Evolutionary conservation across 2,329 filamentous ascomycete genomes (phyloP).

Genomic region (Cladobotryum protrusum): DNA sequence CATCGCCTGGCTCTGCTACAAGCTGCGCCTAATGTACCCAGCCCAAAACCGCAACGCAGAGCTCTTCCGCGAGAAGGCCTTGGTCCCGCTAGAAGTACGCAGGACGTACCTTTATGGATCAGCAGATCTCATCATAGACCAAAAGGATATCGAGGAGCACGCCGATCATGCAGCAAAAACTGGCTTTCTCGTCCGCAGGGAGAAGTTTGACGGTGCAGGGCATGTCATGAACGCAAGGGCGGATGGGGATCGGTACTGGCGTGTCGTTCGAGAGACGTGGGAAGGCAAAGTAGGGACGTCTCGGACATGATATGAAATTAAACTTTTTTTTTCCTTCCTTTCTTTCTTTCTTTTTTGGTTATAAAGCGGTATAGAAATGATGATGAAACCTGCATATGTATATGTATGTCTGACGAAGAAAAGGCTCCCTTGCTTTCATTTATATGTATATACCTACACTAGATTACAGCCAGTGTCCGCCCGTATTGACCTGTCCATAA

Average conservation of each 20-base stretch:
- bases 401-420: too few relatives aligned
- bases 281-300: constrained; percentile 16
- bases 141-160: constrained; percentile 42
- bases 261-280: constrained; percentile 41
- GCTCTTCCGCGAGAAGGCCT: constrained; percentile 30
- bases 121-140: constrained; percentile 41
- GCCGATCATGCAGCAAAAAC: constrained; percentile 33
- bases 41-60: constrained; percentile 29
- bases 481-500: too few relatives aligned
- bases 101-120: constrained; percentile 48
- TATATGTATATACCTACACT: too few relatives aligned
- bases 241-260: constrained; percentile 47
- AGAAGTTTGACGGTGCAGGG: constrained; percentile 39
- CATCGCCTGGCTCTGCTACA: constrained; percentile 25
- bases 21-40: constrained; percentile 23
- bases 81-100: constrained; percentile 32
- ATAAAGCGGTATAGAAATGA: too few relatives aligned
- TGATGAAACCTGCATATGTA: too few relatives aligned
- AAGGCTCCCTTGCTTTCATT: too few relatives aligned
- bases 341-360: too few relatives aligned
- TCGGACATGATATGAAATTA: too few relatives aligned
- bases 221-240: constrained; percentile 46
- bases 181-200: constrained; percentile 37
- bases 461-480: too few relatives aligned
- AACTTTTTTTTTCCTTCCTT: too few relatives aligned